Evolutionary conservation across 83 land plant genomes (phyloP), one percentile per base, ranked within the genome.

Genomic region (Diphasiastrum complanatum): DNA sequence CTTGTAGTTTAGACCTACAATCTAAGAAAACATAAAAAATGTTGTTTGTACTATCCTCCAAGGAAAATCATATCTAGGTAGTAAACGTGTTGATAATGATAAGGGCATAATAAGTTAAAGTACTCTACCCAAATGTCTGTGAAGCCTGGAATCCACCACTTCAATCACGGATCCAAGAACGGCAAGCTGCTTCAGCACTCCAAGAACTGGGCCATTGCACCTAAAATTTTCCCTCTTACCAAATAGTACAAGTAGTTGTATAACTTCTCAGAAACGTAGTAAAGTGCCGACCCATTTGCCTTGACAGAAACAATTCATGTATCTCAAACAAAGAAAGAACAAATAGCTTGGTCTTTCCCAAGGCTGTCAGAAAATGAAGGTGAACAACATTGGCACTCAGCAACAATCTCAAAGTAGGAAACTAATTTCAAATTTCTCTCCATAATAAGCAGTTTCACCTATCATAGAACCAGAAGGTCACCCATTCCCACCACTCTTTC

Each of bases 171-270:
- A 66, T 50, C 86, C 90, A 26, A 85, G 79, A 69, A 68, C 68
- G 19, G 40, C 73, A 46, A 85, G 86, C 43, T 83, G 90, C 25
- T 51, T 43, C 77, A 82, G 87, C 65, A 85, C 83, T 24, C 90
- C 90, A 45, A 85, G 83, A 19, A 81, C 75, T 63, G 64, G 77
- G 40, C 76, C 86, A 14, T 77, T 83, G 75, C 83, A 82, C 79
- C 79, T 82, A 77, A 85, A 85, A 67, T 85, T 85, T 61, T 78
- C 84, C 77, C 90, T 74, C 90, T 85, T 74, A 22, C 33, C 53
- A 53, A 27, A 68, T 35, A 47, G 24, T n/a, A 27, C 5, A 25
- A 45, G 11, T 10, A 24, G 52, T 20, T 3, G 5, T 23, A 10
- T 11, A 41, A 12, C 10, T 41, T 3, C 26, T 41, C 36, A 16